Conservation (phyloP, 768 basidiomycete species). For the Harrya chromipes region DNA sequence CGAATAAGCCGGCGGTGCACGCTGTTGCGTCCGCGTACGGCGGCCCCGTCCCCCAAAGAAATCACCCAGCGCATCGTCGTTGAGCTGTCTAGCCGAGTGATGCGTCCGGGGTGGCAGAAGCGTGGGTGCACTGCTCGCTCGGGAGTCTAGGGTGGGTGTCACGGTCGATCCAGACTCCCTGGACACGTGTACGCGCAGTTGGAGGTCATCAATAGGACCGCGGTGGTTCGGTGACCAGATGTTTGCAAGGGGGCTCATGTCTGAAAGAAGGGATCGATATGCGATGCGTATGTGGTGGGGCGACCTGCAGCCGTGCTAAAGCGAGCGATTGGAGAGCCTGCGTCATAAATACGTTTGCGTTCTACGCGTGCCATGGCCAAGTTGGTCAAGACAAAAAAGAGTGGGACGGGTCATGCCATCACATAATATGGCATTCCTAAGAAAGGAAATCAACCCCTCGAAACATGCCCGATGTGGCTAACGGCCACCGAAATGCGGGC, state of each 20-base stretch:
- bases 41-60: constrained; percentile 31
- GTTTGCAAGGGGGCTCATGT: constrained; percentile 16
- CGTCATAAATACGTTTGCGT: constrained; percentile 26
- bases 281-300: constrained; percentile 3
- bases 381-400: constrained; percentile 33
- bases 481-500: neutral
- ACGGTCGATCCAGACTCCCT: constrained; percentile 22
- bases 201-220: constrained; percentile 12
- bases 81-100: constrained; percentile 24
- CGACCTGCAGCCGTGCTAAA: constrained; percentile 11
- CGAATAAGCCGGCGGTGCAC: constrained; percentile 42
- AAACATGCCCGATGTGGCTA: constrained; percentile 3
- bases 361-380: constrained; percentile 8
- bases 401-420: neutral
- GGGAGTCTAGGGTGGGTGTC: constrained; percentile 12
- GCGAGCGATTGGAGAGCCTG: neutral
- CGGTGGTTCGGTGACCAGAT: constrained; percentile 7
- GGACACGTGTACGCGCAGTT: constrained; percentile 22
- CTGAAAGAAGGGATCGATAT: neutral
- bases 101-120: constrained; percentile 19
- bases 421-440: neutral
- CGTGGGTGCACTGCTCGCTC: constrained; percentile 17
- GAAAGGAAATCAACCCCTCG: constrained; percentile 7
- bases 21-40: constrained; percentile 23
- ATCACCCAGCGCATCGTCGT: constrained; percentile 30